Base-by-base conservation (phyloP, 169 alveolate species). In the Plasmodium fragile region DNA sequence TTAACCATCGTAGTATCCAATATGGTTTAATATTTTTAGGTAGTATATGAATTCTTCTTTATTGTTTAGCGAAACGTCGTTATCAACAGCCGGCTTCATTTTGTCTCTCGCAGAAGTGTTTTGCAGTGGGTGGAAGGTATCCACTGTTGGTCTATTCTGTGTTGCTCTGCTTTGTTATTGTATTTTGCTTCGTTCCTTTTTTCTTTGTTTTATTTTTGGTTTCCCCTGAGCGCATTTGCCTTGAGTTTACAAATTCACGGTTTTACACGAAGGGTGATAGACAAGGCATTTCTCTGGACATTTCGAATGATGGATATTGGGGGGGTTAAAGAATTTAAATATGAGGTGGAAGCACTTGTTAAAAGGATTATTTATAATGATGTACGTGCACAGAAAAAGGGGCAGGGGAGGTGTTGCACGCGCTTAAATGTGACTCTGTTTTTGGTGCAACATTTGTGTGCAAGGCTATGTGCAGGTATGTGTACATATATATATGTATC, bases 1-100 rank as follows among this genome's bases (percentile, higher is more conserved):
- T 49, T 91, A 69, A 91, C 94, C 94, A 49, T 91, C 94, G 39
- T 80, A 91, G 45, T 49, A 91, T 81, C 94, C 94, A 28, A 91
- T 43, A 13, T 91, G 78, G 59, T 91, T 81, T 91, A 91, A 80
- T 72, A 91, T 81, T 81, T 79, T 59, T 81, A 91, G 43, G 83
- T 49, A 91, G 59, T 91, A 81, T 79, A 91, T 91, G 83, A 91
- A 81, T 43, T 91, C 94, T 13, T 71, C 78, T 53, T 91, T 91
- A 77, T 81, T 91, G 36, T 80, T 43, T 22, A 91, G 6, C 81
- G 34, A 32, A 77, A 77, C 70, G 4, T 77, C 90, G 5, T 65
- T 77, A 36, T 89, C 73, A 53, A n/a, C 71, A 78, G 43, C n/a
- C 71, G 85, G 41, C 79, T 89, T 77, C 87, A 89, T 89, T 89